Percentiles rank a stretch among this genome's conserved stretches.
phyloP scores from a whole-genome alignment of 2,329 filamentous ascomycete genomes.

The Helicocarpus griseus region DNA sequence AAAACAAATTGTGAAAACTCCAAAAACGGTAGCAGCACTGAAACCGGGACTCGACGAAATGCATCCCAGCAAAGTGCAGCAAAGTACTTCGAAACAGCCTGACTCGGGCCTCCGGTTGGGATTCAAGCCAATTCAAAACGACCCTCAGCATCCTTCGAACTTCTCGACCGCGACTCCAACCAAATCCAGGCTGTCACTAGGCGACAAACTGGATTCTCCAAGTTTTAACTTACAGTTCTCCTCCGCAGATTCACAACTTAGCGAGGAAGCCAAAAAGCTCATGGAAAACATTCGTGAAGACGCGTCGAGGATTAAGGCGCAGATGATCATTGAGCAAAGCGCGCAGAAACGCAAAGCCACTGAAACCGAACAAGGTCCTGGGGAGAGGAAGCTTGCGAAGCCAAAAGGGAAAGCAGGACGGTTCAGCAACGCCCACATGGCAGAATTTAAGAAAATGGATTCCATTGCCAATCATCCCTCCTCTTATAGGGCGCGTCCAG shows the following conservation, averaged over 20 bases:
- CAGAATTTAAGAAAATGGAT: slow-evolving; percentile 94
- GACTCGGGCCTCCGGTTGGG: slow-evolving; percentile 75
- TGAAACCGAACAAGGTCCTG: slow-evolving; percentile 33
- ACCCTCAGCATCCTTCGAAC: slow-evolving; percentile 16
- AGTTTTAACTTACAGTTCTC: slow-evolving; percentile 39
- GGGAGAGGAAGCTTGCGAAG: slow-evolving; percentile 62
- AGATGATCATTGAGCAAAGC: slow-evolving; percentile 54
- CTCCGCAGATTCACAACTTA: slow-evolving; percentile 35
- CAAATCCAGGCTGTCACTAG: slow-evolving; percentile 27
- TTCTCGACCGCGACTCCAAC: slow-evolving; percentile 32
- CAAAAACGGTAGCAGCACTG: slow-evolving; percentile 53
- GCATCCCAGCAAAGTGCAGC: slow-evolving; percentile 78
- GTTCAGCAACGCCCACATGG: slow-evolving; percentile 77
- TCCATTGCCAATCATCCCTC: slow-evolving; percentile 84
- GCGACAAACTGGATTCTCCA: slow-evolving; percentile 32
- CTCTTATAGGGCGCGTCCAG: slow-evolving; percentile 47
- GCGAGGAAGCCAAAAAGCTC: slow-evolving; percentile 44
- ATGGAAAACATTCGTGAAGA: slow-evolving; percentile 63
- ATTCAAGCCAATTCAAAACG: slow-evolving; percentile 61
- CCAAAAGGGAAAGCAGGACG: slow-evolving; percentile 69
- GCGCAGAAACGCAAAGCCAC: slow-evolving; percentile 41
- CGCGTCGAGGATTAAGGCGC: slow-evolving; percentile 59
- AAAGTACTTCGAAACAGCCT: slow-evolving; percentile 61
- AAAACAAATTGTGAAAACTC: slow-evolving; percentile 44
- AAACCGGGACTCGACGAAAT: slow-evolving; percentile 72